Evolutionary conservation across 129 eudicot genomes (phyloP), one percentile per base, ranked within the genome.

Genomic region (Daucus carota): DNA sequence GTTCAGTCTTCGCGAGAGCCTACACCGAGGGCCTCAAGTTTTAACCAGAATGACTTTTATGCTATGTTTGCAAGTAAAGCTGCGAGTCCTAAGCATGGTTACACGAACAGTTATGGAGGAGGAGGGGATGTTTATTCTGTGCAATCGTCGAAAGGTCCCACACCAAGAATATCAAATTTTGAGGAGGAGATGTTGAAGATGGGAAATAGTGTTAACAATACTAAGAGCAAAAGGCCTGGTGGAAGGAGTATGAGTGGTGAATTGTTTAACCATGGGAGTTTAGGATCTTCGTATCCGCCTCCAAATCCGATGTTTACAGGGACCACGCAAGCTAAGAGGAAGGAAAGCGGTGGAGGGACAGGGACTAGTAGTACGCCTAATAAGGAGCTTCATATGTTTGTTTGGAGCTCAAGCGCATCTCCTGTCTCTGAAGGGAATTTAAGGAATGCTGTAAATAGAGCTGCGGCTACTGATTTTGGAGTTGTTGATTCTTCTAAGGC

Each of bases 321-420:
- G 28, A 69, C 85, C 1, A 68, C 81, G 62, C 74, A 70, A 14
- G 75, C 73, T 8, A 84, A 78, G 84, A 88, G 78, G 80, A 79
- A 84, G 75, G 96, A 87, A 18, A 67, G 83, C 28, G 79, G 80
- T 6, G 80, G 65, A 38, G 67, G 81, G 38, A 78, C 65, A 10
- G 65, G 65, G 16, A 57, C 65, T n/a, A 57, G 76, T 70, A 75
- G 69, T 20, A 79, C 70, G 63, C 86, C 88, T 32, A 87, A 80
- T 16, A 94, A 94, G 73, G 97, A 94, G 60, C 87, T 91, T 32
- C 96, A 94, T 73, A 94, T 94, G 98, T 94, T 87, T 84, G 96
- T 94, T 40, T 94, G 98, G 98, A 94, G 98, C 75, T 94, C 98
- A 69, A 94, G 90, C 79, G 93, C 90, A 22, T 94, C 98, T 36